Evolutionary conservation across 345 rosid species (phyloP).

Genomic region (Abelmoschus esculentus): DNA sequence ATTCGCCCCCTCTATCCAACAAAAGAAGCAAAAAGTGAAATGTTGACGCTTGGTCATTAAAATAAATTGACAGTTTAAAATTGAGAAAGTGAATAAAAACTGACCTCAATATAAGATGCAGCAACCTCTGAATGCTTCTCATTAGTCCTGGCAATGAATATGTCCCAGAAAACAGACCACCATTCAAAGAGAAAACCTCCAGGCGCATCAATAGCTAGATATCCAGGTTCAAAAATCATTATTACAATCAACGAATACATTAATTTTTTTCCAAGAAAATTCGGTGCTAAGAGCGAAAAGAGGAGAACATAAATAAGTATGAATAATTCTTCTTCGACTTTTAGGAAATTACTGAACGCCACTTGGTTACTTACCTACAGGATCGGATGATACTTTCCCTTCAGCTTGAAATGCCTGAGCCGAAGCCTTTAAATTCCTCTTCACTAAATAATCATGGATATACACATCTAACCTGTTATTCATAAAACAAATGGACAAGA

Average conservation of each 20-base stretch:
- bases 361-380: conserved; percentile 66
- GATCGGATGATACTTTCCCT: conserved; percentile 96
- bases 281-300: background rate
- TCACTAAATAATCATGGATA: conserved; percentile 91
- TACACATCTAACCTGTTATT: conserved; percentile 87
- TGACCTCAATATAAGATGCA: conserved; percentile 93
- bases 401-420: conserved; percentile 98
- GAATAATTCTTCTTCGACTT: background rate
- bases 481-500: background rate
- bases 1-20: background rate
- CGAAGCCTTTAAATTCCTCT: conserved; percentile 86
- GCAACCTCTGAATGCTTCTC: conserved; percentile 99
- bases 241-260: background rate
- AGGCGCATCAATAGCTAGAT: conserved; percentile 93
- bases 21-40: background rate
- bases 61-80: background rate
- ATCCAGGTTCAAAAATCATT: conserved; percentile 16
- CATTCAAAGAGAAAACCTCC: conserved; percentile 98
- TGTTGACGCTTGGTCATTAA: background rate
- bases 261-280: background rate
- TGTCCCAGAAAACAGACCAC: conserved; percentile 99
- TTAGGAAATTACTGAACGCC: background rate
- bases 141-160: conserved; percentile 96
- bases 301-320: background rate
- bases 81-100: background rate